Percentiles rank a stretch among this genome's conserved stretches.
Conservation (phyloP, 164 flowering plant genomes). For the Cinnamomum chago region DNA sequence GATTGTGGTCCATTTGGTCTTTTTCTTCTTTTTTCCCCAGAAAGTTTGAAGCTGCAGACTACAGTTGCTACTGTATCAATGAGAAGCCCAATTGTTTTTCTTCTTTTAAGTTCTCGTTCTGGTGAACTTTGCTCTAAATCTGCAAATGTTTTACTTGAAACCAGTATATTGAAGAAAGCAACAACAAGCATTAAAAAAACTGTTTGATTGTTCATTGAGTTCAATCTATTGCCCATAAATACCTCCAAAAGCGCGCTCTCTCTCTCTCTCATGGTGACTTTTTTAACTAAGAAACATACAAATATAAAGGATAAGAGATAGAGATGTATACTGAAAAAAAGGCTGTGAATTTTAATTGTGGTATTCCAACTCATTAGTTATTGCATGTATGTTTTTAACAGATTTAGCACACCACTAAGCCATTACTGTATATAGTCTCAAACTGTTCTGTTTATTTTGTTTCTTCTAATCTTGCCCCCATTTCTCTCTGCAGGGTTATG, state of each 20-base stretch:
- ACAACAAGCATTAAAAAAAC: not conserved
- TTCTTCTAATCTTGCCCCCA: not conserved
- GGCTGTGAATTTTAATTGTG: not conserved
- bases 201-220: not conserved
- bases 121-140: not conserved
- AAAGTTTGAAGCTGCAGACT: not conserved
- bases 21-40: not conserved
- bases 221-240: not conserved
- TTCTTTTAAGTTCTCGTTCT: not conserved
- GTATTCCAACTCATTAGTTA: not conserved
- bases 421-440: not conserved
- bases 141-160: not conserved
- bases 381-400: not conserved
- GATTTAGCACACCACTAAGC: not conserved
- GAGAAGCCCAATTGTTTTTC: not conserved
- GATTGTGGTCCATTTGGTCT: not conserved
- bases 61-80: not conserved
- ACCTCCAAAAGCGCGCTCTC: too few species aligned
- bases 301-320: not conserved
- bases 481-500: conserved; percentile 65
- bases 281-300: not conserved
- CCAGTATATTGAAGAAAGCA: not conserved
- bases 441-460: not conserved
- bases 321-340: not conserved
- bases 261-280: not conserved